These are phyloP conservation scores for Daldinia concentrica DNA, from an alignment of 495 filamentous ascomycete genomes.

Conservation along the genomic window DNA sequence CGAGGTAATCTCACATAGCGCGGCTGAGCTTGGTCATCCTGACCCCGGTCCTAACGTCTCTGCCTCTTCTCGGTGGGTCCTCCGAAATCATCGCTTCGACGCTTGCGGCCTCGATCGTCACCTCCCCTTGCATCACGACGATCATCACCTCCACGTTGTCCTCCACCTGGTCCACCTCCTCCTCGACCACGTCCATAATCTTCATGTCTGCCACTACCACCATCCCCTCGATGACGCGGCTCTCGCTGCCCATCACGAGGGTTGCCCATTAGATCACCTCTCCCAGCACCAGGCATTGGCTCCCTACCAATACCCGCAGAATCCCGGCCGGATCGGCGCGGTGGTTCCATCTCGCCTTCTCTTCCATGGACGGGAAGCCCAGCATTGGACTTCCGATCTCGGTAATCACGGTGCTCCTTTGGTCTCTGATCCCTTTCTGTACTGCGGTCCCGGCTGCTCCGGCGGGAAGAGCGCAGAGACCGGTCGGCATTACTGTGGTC, in stretches of 20 bases:
- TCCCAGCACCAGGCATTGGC: conserved; percentile 41
- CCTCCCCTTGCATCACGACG: conserved; percentile 45
- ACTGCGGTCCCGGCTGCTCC: conserved; percentile 57
- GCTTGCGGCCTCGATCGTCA: conserved; percentile 49
- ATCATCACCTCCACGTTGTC: conserved; percentile 42
- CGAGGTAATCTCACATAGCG: conserved; percentile 24
- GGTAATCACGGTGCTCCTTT: conserved; percentile 53
- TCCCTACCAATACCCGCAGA: conserved; percentile 36
- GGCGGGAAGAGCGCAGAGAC: conserved; percentile 51
- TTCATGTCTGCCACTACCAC: conserved; percentile 44
- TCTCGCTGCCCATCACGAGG: conserved; percentile 49
- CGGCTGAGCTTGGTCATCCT: conserved; percentile 19
- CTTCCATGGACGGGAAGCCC: conserved; percentile 38
- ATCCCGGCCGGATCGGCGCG: conserved; percentile 48
- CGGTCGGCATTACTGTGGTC: conserved; percentile 56
- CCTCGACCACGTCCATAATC: conserved; percentile 46
- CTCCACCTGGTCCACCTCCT: conserved; percentile 37
- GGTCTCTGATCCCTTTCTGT: conserved; percentile 49
- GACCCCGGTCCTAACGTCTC: conserved; percentile 42
- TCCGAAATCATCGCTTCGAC: conserved; percentile 52
- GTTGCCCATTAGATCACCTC: conserved; percentile 46
- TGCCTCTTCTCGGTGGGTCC: conserved; percentile 46
- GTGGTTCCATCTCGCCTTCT: conserved; percentile 48
- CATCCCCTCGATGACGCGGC: conserved; percentile 46
- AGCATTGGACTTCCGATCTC: conserved; percentile 49